Evolutionary conservation across 768 basidiomycete species (phyloP).

Genomic region (Lenzites betulinus): DNA sequence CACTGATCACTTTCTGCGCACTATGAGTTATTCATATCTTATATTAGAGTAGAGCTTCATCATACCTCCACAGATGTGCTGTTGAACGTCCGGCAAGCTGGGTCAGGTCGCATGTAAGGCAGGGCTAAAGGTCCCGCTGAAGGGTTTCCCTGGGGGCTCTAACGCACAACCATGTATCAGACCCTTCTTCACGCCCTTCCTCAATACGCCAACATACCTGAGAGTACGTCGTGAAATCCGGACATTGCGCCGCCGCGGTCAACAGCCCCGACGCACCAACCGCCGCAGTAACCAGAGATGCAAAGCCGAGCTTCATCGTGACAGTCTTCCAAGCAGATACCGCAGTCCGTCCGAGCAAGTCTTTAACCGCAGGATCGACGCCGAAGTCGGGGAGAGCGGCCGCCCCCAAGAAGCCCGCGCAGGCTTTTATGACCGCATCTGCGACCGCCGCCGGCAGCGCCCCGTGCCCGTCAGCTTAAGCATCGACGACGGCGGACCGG

Average conservation of each 20-base stretch:
- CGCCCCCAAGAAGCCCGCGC: not conserved
- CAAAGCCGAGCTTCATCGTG: constrained; percentile 29
- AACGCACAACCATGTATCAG: not conserved
- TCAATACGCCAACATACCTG: constrained; percentile 39
- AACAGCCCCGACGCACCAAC: constrained; percentile 22
- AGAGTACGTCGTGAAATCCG: constrained; percentile 63
- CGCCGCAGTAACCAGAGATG: constrained; percentile 21
- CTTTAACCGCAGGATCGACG: not conserved
- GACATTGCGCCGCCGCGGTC: constrained; percentile 45
- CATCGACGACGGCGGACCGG: constrained; percentile 11
- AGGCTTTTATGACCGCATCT: constrained; percentile 17
- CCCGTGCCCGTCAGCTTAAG: constrained; percentile 4
- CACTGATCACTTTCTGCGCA: constrained; percentile 64
- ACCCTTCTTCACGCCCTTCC: constrained; percentile 1
- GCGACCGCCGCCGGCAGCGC: not conserved
- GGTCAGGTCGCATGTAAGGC: constrained; percentile 73
- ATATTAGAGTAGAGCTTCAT: not conserved
- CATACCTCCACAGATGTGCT: constrained; percentile 72
- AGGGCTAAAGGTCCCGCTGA: constrained; percentile 63
- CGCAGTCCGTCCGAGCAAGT: not conserved
- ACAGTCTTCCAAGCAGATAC: constrained; percentile 8
- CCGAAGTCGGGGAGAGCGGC: not conserved
- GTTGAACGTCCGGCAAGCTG: constrained; percentile 74
- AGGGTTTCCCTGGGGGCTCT: constrained; percentile 61
- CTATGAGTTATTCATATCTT: not conserved